These are phyloP conservation scores for Lepiota venenata DNA, from an alignment of 768 basidiomycete species.

Conservation along the genomic window DNA sequence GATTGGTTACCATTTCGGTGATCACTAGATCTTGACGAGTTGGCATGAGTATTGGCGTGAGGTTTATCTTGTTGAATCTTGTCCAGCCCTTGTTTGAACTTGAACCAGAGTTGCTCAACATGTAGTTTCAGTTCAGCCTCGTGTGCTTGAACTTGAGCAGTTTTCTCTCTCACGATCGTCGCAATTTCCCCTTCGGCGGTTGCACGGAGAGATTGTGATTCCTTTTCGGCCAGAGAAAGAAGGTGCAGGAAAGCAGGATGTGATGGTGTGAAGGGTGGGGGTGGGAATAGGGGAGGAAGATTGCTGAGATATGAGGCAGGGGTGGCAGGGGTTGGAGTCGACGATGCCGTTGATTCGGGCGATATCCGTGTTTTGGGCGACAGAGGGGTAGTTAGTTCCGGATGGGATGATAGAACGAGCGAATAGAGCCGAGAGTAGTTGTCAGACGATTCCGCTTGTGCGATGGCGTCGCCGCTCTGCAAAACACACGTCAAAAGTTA, in stretches of 20 bases:
- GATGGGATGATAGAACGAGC: constrained; percentile 38
- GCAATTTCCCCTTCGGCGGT: constrained; percentile 57
- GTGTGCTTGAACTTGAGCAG: constrained; percentile 50
- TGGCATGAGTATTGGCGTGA: constrained; percentile 10
- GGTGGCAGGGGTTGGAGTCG: constrained; percentile 25
- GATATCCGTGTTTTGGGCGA: constrained; percentile 22
- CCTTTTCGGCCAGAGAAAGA: constrained; percentile 48
- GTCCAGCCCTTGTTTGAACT: constrained; percentile 46
- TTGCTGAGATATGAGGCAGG: constrained; percentile 42
- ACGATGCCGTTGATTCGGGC: constrained; percentile 20
- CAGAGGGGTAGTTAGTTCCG: constrained; percentile 22
- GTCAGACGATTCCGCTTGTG: constrained; percentile 33
- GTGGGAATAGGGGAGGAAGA: constrained; percentile 62
- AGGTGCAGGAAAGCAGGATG: constrained; percentile 71
- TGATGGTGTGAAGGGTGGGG: constrained; percentile 73
- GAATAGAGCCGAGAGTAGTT: constrained; percentile 39
- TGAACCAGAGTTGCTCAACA: constrained; percentile 62
- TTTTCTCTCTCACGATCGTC: constrained; percentile 48
- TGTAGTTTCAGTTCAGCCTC: constrained; percentile 53
- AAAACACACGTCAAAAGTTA: constrained; percentile 19
- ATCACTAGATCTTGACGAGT: constrained; percentile 9
- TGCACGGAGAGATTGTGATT: constrained; percentile 52
- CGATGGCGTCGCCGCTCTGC: constrained; percentile 37
- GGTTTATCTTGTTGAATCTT: constrained; percentile 37
- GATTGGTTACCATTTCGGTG: constrained; percentile 16